These are phyloP conservation scores for Suhomyces bolitotheri DNA, from an alignment of 1,139 yeast species.

Conservation along the genomic window DNA sequence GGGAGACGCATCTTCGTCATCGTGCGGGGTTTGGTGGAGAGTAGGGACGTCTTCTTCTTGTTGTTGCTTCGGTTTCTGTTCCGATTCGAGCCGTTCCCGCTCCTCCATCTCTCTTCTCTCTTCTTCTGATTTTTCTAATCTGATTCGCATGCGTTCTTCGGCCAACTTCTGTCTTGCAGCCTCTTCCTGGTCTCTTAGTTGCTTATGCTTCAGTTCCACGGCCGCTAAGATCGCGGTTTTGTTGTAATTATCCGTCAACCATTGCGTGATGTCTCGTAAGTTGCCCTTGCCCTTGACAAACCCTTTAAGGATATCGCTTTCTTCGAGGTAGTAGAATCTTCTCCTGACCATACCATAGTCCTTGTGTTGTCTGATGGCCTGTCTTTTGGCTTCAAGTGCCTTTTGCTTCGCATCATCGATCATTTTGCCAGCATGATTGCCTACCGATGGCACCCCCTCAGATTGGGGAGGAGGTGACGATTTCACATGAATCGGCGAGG, in stretches of 20 bases:
- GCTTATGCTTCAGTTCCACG: constrained; percentile 22
- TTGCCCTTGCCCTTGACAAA: constrained; percentile 61
- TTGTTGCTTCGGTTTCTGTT: constrained; percentile 7
- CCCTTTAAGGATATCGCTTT: constrained; percentile 58
- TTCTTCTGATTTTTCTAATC: constrained; percentile 18
- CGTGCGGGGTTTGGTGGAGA: constrained; percentile 5
- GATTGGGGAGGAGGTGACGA: constrained; percentile 16
- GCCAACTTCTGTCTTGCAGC: constrained; percentile 17
- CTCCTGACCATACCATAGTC: constrained; percentile 52
- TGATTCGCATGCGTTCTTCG: constrained; percentile 18
- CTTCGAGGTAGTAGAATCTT: constrained; percentile 47
- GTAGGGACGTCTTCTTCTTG: neutral
- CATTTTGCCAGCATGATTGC: neutral
- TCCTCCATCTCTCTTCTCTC: constrained; percentile 14
- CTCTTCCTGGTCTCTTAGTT: constrained; percentile 9
- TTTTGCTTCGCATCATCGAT: constrained; percentile 28
- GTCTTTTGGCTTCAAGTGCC: constrained; percentile 38
- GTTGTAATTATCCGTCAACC: constrained; percentile 43
- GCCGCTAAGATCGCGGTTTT: constrained; percentile 31
- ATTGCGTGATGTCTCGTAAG: constrained; percentile 52
- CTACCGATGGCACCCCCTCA: neutral
- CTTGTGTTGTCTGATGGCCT: constrained; percentile 42
- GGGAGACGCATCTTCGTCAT: constrained; percentile 37
- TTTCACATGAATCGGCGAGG: constrained; percentile 18
- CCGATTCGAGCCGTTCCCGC: constrained; percentile 16